Conservation (phyloP, 148 eudicot species). For the Chenopodium quinoa region DNA sequence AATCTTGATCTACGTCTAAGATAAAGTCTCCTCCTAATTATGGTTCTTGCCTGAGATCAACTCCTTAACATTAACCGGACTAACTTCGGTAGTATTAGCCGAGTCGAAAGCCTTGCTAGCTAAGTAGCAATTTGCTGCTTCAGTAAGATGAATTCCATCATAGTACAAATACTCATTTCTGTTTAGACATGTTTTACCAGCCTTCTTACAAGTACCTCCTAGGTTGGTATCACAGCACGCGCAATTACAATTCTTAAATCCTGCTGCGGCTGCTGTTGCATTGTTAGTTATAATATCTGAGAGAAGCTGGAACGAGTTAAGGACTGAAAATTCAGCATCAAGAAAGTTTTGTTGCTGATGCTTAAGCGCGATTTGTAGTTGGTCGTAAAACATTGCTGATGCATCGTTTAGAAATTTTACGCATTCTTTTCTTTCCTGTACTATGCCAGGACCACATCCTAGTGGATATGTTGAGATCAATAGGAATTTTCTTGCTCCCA, state of each 20-base stretch:
- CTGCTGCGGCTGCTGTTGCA: background rate
- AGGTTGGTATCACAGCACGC: constrained; percentile 1
- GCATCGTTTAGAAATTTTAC: background rate
- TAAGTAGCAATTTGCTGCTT: constrained; percentile 15
- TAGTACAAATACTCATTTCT: constrained; percentile 14
- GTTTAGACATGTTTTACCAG: constrained; percentile 8
- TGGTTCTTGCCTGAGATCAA: background rate
- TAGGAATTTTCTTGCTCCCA: background rate
- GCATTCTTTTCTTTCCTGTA: background rate
- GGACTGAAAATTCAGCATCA: background rate
- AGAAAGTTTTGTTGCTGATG: background rate
- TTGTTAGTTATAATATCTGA: background rate
- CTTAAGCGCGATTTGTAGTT: background rate
- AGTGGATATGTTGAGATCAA: background rate
- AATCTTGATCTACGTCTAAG: background rate
- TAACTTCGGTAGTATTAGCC: background rate
- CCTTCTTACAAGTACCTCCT: constrained; percentile 8
- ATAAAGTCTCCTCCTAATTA: background rate
- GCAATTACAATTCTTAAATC: background rate
- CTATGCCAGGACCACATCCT: background rate
- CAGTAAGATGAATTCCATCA: constrained; percentile 20
- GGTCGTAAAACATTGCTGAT: background rate
- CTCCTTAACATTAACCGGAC: constrained; percentile 13
- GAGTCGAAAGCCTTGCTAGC: constrained; percentile 16
- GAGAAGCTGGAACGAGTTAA: background rate